Evolutionary conservation across 208 protist species (phyloP), one percentile per base, ranked within the genome.

Genomic region (Acanthamoeba culbertsoni): DNA sequence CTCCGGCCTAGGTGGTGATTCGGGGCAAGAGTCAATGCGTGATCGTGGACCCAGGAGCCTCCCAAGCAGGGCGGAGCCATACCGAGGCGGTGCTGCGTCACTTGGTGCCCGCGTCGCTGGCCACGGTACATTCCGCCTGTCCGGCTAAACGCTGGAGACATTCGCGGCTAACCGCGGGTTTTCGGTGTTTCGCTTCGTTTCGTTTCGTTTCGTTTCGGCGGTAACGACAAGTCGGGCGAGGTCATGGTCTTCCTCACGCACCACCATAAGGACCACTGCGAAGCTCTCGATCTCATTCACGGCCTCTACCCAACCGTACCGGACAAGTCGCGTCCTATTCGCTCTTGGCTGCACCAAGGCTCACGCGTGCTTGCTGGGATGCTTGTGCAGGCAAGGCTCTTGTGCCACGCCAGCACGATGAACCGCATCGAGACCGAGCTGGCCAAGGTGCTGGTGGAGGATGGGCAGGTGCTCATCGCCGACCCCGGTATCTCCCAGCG

Each of bases 181-280:
- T n/a, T n/a, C n/a, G n/a, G n/a, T n/a, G n/a, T n/a, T n/a, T n/a
- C n/a, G n/a, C n/a, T n/a, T n/a, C n/a, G n/a, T n/a, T n/a, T n/a
- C n/a, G n/a, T n/a, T 75, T n/a, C 35, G 16, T n/a, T 14, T 40
- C 14, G 28, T 37, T 16, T 75, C 65, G 18, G 12, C 28, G 12
- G 12, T n/a, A 14, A 16, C 46, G 40, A 33, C 6, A 35, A 28
- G 46, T 33, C 42, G 14, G 51, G n/a, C 26, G 35, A 57, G 5
- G 35, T 89, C 26, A 20, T 68, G 51, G 53, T 89, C 23, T 89
- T 89, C 79, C 79, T 89, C 33, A 89, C 79, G 1, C 79, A 89
- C 79, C 79, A 89, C 33, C 79, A 89, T 35, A n/a, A 65, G 28
- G 79, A 89, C 35, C 79, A 89, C 53, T 89, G 79, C 35, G 79